Evolutionary conservation across 2,329 filamentous ascomycete genomes (phyloP), one percentile per base, ranked within the genome.

Genomic region (Aureobasidium sp.): DNA sequence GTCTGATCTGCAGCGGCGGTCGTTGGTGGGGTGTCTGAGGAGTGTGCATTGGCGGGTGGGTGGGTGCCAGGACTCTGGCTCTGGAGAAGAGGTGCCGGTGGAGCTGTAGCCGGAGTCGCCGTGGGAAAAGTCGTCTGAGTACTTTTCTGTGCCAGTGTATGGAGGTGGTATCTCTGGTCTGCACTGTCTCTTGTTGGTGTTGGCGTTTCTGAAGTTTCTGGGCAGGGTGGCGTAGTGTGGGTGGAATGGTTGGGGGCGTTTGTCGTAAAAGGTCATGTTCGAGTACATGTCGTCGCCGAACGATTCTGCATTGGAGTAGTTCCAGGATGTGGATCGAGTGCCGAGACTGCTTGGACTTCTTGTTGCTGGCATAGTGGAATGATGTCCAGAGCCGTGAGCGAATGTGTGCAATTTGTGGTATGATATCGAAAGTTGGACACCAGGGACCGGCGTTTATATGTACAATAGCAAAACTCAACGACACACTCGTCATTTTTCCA

Each of bases 311-410:
- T 59, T 59, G 2, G 54, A 59, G 22, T 59, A 59, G 42, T 59
- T 59, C 54, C 54, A 59, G 11, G 54, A 59, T 19, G 29, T 45
- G 5, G 53, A 57, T n/a, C 53, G 53, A 57, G 39, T 39, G n/a
- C 29, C 24, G n/a, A n/a, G 27, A 24, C 42, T 24, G 39, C 39
- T 14, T 9, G 39, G 27, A 33, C 27, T 40, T 19, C 29, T 57
- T 22, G 17, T 4, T 33, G 39, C 29, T 11, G 40, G 15, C 53
- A 57, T 57, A 31, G 14, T 37, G 14, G 9, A 19, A 19, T 29
- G 24, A 15, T 5, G 9, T 39, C 6, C 33, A 29, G 35, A 17
- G 1, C 15, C 31, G 3, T 19, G 50, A 54, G 33, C 14, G 49
- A 9, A 15, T 40, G 33, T 15, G n/a, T 37, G 29, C 5, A 48